A percentile compares a stretch with the other conserved stretches of the same genome.
Conservation (phyloP, 2,329 filamentous ascomycete species). For the Graphium sp. region DNA sequence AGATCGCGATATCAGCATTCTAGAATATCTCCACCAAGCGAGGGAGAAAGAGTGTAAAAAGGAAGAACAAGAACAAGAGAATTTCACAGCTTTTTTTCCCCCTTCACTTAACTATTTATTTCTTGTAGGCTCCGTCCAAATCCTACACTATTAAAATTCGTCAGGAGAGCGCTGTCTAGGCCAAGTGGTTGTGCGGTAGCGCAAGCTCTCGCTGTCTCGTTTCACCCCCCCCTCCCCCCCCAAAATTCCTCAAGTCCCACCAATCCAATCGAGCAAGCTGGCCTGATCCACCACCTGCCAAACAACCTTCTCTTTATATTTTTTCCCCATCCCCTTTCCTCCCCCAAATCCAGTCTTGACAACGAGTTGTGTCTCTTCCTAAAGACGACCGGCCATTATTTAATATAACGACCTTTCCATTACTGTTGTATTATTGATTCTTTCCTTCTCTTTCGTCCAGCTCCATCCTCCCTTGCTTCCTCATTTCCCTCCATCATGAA, state of each 20-base stretch:
- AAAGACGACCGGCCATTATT: background rate
- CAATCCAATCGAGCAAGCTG: too few relatives aligned
- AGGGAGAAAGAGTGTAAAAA: background rate
- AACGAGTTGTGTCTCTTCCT: background rate
- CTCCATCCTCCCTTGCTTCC: background rate
- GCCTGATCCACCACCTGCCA: too few relatives aligned
- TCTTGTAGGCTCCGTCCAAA: too few relatives aligned
- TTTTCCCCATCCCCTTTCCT: background rate
- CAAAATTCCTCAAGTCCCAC: background rate
- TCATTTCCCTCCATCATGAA: constrained; percentile 44
- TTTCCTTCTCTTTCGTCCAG: constrained; percentile 30
- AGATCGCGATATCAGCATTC: too few relatives aligned
- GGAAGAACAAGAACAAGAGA: constrained; percentile 2
- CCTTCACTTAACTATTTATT: too few relatives aligned
- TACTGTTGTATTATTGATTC: background rate
- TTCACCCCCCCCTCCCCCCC: background rate
- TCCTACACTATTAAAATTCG: too few relatives aligned
- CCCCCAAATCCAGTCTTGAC: background rate
- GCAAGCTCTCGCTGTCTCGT: constrained; percentile 1
- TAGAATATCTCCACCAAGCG: too few relatives aligned
- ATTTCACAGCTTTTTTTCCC: constrained; percentile 2
- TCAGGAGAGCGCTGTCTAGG: too few relatives aligned
- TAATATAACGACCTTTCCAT: background rate
- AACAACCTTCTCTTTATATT: background rate
- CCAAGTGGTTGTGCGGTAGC: background rate